Evolutionary conservation across 805 yeast species (phyloP).

Genomic region (Lipomyces yamadae): DNA sequence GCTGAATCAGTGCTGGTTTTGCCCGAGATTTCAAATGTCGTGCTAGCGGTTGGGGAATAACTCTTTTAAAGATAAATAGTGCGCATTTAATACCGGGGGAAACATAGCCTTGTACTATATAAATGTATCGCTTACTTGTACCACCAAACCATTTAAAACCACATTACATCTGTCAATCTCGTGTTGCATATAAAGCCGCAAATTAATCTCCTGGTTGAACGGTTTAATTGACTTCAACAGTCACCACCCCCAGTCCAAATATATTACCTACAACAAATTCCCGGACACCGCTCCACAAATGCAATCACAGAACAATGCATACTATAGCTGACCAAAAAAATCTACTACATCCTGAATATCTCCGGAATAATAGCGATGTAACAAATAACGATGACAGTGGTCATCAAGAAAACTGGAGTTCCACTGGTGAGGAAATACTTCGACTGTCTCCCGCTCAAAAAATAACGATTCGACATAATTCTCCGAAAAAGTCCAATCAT

Average conservation of each 20-base stretch:
- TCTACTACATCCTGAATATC: constrained; percentile 26
- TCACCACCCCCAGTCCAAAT: no score
- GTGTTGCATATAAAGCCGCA: no score
- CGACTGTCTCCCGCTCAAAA: constrained; percentile 22
- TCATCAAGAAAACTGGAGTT: constrained; percentile 22
- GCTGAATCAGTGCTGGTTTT: constrained; percentile 72
- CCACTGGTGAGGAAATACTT: constrained; percentile 32
- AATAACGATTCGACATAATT: constrained; percentile 19
- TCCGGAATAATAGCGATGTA: constrained; percentile 31
- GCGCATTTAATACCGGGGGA: not conserved
- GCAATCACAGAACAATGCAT: not conserved
- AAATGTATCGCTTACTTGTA: not conserved
- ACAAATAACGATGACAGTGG: constrained; percentile 17
- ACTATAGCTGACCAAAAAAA: not conserved
- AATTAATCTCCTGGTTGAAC: no score
- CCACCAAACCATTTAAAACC: not conserved
- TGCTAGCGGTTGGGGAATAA: constrained; percentile 17
- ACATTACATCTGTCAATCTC: not conserved
- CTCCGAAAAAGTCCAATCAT: constrained; percentile 28
- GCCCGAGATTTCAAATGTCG: constrained; percentile 53
- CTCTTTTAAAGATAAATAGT: not conserved
- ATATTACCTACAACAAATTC: no score
- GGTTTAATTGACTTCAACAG: no score
- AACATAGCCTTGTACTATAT: not conserved
- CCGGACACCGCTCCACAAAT: not conserved